Base-by-base conservation (phyloP, 2,329 filamentous ascomycete species). In the Penicillium thymicola region DNA sequence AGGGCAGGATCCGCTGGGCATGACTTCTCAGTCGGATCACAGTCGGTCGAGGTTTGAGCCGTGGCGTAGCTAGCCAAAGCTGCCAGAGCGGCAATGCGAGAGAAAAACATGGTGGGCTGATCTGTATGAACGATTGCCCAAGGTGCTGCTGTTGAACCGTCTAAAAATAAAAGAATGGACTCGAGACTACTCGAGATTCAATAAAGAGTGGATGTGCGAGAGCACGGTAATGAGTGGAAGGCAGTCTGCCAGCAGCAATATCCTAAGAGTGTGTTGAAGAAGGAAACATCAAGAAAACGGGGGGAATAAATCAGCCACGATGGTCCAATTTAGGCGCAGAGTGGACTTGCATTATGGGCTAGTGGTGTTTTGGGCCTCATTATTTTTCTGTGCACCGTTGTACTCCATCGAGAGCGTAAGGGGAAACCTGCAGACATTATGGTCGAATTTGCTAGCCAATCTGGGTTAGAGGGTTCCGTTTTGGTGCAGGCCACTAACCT, bases 21-120 rank as follows among this genome's bases (percentile, higher is more conserved):
- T 42, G 81, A 85, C 58, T 77, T 75, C 62, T 91, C 82, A 67
- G 88, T 80, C 5, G 93, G 92, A 69, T 95, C 87, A 79, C 92
- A 97, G 41, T 81, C 73, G 8, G 89, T 91, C 54, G 76, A 85
- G 32, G 92, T 91, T 73, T 97, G 93, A 47, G 88, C 91, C 23
- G 63, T 51, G 30, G 69, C 72, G 8, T 66, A 66, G 46, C 61
- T 61, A 52, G 71, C 61, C 43, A 70, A 54, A 54, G 66, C 66
- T 50, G 67, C 60, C 44, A 71, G 44, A n/a, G 71, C 57, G 58
- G 67, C 66, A 23, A 71, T 34, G 8, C 63, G 51, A 18, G 62
- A 62, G 57, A 71, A 57, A 54, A 59, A 64, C 70, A 72, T 72
- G 38, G 16, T 4, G 27, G 8, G n/a, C 2, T 32, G 47, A n/a